Percentiles rank a stretch among this genome's conserved stretches.
Conservation (phyloP, 78 protist genomes). For the Planoprotostelium fungivorum region DNA sequence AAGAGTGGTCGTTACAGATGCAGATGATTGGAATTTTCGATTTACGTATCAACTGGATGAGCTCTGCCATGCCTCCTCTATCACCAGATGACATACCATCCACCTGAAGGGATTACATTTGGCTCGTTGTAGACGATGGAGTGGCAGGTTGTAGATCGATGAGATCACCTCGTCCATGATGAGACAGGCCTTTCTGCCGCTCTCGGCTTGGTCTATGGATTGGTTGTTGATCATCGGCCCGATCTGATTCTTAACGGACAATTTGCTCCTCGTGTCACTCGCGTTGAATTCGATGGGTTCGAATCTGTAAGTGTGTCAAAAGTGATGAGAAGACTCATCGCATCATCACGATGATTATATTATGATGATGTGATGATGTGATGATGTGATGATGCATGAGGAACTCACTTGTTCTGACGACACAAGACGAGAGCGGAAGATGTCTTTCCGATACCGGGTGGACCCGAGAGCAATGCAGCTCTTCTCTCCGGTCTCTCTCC, state of each 20-base stretch:
- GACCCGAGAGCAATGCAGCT: conserved; percentile 79
- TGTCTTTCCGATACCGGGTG: conserved; percentile 97
- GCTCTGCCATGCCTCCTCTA: conserved; percentile 91
- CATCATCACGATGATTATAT: too few species aligned
- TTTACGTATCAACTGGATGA: conserved; percentile 53
- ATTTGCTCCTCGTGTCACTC: conserved; percentile 84
- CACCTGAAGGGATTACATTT: neutral
- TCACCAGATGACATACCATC: conserved; percentile 49
- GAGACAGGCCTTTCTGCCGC: conserved; percentile 12
- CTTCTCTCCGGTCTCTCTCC: neutral
- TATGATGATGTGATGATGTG: too few species aligned
- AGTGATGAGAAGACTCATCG: neutral
- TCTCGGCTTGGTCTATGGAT: neutral
- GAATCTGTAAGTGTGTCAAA: conserved; percentile 29
- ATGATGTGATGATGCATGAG: too few species aligned
- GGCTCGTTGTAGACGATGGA: neutral
- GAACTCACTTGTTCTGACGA: neutral
- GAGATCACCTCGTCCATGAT: conserved; percentile 28
- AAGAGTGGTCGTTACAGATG: conserved; percentile 90
- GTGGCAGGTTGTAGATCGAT: neutral
- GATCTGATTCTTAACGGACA: neutral
- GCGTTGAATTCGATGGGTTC: conserved; percentile 94
- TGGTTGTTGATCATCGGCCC: neutral
- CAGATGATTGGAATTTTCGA: conserved; percentile 91
- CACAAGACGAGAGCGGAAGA: conserved; percentile 70